Conservation (phyloP, 305 asterid genomes). For the Fraxinus ornus region DNA sequence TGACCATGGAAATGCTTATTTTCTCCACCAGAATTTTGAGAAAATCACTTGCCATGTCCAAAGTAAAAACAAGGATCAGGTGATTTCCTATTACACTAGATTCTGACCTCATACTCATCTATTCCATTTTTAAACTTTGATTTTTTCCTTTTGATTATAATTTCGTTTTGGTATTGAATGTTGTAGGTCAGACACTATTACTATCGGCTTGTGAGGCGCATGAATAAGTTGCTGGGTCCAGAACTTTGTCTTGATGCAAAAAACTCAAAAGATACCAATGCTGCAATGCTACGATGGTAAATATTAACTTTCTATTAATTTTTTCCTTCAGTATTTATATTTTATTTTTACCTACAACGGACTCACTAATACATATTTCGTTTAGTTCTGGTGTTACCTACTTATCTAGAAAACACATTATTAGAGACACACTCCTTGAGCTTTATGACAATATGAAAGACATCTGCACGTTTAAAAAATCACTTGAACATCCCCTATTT, state of each 20-base stretch:
- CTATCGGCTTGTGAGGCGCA: conserved; percentile 95
- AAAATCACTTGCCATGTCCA: conserved; percentile 89
- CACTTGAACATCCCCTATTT: background rate
- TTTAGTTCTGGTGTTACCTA: background rate
- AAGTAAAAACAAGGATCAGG: conserved; percentile 99
- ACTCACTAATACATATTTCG: background rate
- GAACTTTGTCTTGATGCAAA: conserved; percentile 92
- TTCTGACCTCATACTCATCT: conserved; percentile 12
- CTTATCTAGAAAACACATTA: background rate
- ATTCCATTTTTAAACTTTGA: conserved; percentile 5
- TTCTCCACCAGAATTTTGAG: conserved; percentile 72
- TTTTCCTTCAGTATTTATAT: background rate
- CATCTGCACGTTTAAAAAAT: background rate
- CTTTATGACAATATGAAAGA: background rate
- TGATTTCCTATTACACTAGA: conserved; percentile 25
- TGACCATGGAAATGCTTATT: conserved; percentile 28
- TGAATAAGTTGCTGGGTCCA: conserved; percentile 97
- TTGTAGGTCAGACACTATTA: conserved; percentile 91
- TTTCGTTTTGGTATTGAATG: conserved; percentile 24
- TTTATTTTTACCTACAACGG: background rate
- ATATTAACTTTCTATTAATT: conserved; percentile 15
- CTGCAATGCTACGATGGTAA: conserved; percentile 99
- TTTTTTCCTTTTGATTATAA: conserved; percentile 13
- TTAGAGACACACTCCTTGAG: background rate
- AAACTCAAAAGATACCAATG: conserved; percentile 90